Percentiles rank a stretch among this genome's conserved stretches.
These are phyloP conservation scores for Cercospora zeae-maydis DNA, from an alignment of 2,329 filamentous ascomycete genomes.

Conservation along the genomic window DNA sequence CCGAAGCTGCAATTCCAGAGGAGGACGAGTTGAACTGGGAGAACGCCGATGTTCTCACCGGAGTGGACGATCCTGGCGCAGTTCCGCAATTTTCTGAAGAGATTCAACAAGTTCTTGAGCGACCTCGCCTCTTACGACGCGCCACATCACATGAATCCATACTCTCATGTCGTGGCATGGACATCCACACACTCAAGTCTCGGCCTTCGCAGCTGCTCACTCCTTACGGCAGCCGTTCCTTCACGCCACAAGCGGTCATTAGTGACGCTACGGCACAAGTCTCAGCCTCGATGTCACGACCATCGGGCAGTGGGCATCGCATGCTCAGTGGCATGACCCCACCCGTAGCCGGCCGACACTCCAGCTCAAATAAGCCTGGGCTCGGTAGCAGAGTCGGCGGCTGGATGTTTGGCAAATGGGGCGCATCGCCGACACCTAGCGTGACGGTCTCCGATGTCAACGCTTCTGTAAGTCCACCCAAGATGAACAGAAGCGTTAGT, in stretches of 20 bases:
- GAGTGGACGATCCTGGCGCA: conserved; percentile 15
- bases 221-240: conserved; percentile 48
- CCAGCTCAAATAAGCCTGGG: conserved; percentile 9
- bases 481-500: conserved; percentile 17
- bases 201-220: conserved; percentile 71
- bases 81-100: conserved; percentile 29
- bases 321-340: conserved; percentile 36
- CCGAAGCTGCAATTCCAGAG: conserved; percentile 31
- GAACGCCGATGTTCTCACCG: conserved; percentile 19
- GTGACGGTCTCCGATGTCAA: conserved; percentile 12
- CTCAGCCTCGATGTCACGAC: conserved; percentile 42
- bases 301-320: conserved; percentile 29
- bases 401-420: conserved; percentile 64
- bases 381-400: conserved; percentile 58
- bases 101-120: conserved; percentile 31
- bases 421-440: conserved; percentile 47
- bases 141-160: conserved; percentile 81
- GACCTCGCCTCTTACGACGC: conserved; percentile 54
- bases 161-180: conserved; percentile 79
- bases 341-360: conserved; percentile 9
- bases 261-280: conserved; percentile 36
- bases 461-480: conserved; percentile 10
- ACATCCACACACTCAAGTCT: conserved; percentile 72
- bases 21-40: conserved; percentile 33
- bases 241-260: conserved; percentile 47